phyloP scores from a whole-genome alignment of 176 grass and related monocot species.

The Oryza meyeriana region DNA sequence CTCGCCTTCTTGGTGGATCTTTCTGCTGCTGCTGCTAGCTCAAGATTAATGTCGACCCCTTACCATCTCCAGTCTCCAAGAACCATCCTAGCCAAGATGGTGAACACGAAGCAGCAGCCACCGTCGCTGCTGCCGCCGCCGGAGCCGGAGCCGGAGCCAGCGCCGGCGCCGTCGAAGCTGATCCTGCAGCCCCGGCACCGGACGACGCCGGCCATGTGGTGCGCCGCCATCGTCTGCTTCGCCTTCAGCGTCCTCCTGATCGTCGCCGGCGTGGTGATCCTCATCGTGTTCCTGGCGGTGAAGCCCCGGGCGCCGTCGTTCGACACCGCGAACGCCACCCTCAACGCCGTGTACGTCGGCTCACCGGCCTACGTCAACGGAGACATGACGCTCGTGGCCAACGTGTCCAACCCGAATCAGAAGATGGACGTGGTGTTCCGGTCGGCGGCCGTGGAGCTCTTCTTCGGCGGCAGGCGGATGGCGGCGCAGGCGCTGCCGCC shows the following conservation, averaged over 20 bases:
- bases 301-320: constrained; percentile 67
- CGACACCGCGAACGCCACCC: constrained; percentile 53
- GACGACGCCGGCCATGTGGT: constrained; percentile 75
- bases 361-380: constrained; percentile 65
- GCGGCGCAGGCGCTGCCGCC: constrained; percentile 59
- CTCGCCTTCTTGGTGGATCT: constrained; percentile 32
- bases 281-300: constrained; percentile 67
- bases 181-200: constrained; percentile 47
- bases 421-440: constrained; percentile 64
- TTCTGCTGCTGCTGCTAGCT: background rate
- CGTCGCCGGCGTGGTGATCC: constrained; percentile 55
- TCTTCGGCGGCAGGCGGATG: constrained; percentile 69
- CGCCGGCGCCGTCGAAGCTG: constrained; percentile 28
- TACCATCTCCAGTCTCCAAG: constrained; percentile 40
- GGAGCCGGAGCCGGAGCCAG: background rate
- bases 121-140: background rate
- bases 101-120: constrained; percentile 35
- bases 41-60: constrained; percentile 39
- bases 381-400: constrained; percentile 67
- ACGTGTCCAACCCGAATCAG: constrained; percentile 91
- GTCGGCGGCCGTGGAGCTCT: constrained; percentile 56
- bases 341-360: constrained; percentile 76
- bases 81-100: constrained; percentile 24
- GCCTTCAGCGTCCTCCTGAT: constrained; percentile 80
- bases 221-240: constrained; percentile 71